A percentile compares a stretch with the other conserved stretches of the same genome.
Evolutionary conservation across 2,329 filamentous ascomycete species (phyloP).

Genomic region (Aspergillus terreus): DNA sequence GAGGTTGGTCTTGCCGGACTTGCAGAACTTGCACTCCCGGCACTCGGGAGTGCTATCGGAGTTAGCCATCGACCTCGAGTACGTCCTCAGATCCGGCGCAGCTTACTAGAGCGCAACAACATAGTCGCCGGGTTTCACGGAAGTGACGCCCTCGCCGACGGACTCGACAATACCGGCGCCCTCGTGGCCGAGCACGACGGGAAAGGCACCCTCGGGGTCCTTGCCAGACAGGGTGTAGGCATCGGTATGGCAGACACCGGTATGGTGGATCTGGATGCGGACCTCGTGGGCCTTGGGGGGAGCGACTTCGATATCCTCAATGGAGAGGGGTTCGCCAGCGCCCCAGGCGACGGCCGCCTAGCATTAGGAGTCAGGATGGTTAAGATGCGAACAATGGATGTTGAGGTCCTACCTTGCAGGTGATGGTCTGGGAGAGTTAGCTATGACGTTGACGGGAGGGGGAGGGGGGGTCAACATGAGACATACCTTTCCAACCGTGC

Average conservation of each 20-base stretch:
- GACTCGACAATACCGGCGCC: conserved; percentile 91
- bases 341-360: conserved; percentile 95
- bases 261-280: conserved; percentile 95
- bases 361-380: background rate
- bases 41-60: conserved; percentile 81
- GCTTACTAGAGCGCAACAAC: conserved; percentile 82
- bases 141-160: conserved; percentile 89
- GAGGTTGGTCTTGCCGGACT: conserved; percentile 97
- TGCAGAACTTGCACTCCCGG: conserved; percentile 98
- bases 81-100: background rate
- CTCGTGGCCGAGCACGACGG: conserved; percentile 84
- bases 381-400: no score
- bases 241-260: conserved; percentile 97
- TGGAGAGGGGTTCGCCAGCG: conserved; percentile 79
- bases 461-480: background rate
- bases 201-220: conserved; percentile 93
- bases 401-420: conserved; percentile 63
- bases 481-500: conserved; percentile 7
- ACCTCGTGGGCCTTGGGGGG: conserved; percentile 91
- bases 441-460: background rate
- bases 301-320: conserved; percentile 90
- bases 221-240: conserved; percentile 94
- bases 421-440: conserved; percentile 66
- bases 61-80: conserved; percentile 1
- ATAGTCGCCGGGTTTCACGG: conserved; percentile 88